phyloP scores from a whole-genome alignment of 2,329 filamentous ascomycete species.

The Cladosporium sp. region DNA sequence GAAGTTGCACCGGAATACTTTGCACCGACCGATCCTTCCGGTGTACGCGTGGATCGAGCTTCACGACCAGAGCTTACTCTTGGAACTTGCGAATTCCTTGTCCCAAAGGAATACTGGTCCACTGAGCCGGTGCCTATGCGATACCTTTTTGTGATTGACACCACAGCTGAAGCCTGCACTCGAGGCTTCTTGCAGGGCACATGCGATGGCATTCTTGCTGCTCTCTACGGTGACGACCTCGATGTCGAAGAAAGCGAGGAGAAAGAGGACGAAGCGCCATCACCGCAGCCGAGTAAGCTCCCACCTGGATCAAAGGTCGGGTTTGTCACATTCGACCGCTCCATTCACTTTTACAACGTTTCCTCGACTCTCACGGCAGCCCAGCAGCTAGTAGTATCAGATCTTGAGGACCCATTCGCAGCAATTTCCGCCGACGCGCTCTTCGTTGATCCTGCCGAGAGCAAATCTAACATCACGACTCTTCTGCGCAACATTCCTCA shows the following conservation, averaged over 20 bases:
- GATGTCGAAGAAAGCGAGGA: constrained; percentile 44
- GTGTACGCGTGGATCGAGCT: constrained; percentile 78
- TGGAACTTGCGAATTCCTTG: constrained; percentile 91
- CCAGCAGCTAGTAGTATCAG: constrained; percentile 98
- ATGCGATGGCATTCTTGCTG: constrained; percentile 78
- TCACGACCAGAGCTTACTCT: constrained; percentile 83
- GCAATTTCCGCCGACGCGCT: constrained; percentile 76
- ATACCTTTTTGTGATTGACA: constrained; percentile 89
- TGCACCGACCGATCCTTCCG: constrained; percentile 79
- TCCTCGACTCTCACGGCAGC: constrained; percentile 73
- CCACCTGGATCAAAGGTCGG: constrained; percentile 81
- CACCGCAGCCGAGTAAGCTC: constrained; percentile 48
- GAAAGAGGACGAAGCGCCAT: constrained; percentile 47
- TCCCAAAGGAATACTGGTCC: constrained; percentile 98
- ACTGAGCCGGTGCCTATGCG: constrained; percentile 83
- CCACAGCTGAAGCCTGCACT: constrained; percentile 84
- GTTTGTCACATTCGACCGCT: constrained; percentile 92
- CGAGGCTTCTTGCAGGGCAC: constrained; percentile 86
- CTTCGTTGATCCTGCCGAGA: constrained; percentile 91
- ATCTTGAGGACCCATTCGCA: constrained; percentile 93
- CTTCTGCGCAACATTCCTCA: constrained; percentile 76
- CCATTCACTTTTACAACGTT: constrained; percentile 97
- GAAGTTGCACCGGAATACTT: constrained; percentile 92
- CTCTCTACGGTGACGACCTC: constrained; percentile 69
- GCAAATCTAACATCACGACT: constrained; percentile 78